Percentiles rank a stretch among this genome's conserved stretches.
Conservation (phyloP, 2,329 filamentous ascomycete species). For the Talaromyces atroroseus region DNA sequence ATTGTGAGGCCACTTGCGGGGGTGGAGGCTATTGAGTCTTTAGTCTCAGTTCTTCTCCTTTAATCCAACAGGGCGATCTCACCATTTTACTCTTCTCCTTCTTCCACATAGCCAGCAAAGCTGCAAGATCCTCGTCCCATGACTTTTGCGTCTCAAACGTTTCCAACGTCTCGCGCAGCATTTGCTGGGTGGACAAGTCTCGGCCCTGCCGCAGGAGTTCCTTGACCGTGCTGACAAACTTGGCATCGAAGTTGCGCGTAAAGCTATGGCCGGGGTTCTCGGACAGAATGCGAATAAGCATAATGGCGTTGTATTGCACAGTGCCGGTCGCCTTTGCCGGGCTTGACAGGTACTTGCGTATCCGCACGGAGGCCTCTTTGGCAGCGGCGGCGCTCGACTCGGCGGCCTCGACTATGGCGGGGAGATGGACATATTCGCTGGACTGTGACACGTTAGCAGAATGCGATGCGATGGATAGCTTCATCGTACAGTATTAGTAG, state of each 20-base stretch:
- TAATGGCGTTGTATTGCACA: slow-evolving; percentile 91
- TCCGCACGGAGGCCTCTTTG: slow-evolving; percentile 69
- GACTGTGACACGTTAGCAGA: slow-evolving; percentile 46
- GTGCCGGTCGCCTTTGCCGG: slow-evolving; percentile 62
- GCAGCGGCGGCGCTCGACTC: slow-evolving; percentile 87
- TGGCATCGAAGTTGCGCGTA: slow-evolving; percentile 81
- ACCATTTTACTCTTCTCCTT: slow-evolving; percentile 59
- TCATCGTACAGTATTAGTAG: slow-evolving; percentile 46
- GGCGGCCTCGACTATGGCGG: slow-evolving; percentile 87
- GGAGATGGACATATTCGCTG: slow-evolving; percentile 87
- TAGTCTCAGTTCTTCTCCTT: neutral
- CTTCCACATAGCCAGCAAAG: slow-evolving; percentile 79
- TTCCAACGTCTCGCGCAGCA: slow-evolving; percentile 81
- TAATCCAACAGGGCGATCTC: neutral
- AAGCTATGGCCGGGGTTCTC: slow-evolving; percentile 90
- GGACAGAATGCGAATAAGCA: slow-evolving; percentile 85
- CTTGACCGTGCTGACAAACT: slow-evolving; percentile 72
- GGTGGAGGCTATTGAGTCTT: neutral
- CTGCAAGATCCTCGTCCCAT: slow-evolving; percentile 66
- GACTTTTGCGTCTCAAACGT: slow-evolving; percentile 66
- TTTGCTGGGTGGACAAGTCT: slow-evolving; percentile 74
- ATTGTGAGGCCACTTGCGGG: neutral
- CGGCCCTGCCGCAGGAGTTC: slow-evolving; percentile 64
- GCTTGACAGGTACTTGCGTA: slow-evolving; percentile 75
- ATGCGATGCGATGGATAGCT: neutral